phyloP scores from a whole-genome alignment of 148 eudicot species.

The Polygonum maritimum region DNA sequence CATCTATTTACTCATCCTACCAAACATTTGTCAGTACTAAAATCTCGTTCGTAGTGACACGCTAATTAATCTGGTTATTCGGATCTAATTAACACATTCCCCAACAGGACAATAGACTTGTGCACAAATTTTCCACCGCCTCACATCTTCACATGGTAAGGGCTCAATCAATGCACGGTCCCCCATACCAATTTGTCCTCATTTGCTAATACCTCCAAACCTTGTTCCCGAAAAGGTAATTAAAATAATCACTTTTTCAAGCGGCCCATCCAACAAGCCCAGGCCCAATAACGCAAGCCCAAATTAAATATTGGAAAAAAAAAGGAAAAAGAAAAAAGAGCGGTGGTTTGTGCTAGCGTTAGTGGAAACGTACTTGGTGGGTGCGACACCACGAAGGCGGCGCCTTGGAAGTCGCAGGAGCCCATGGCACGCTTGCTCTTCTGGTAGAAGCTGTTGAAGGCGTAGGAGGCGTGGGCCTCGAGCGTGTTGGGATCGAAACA shows the following conservation, averaged over 20 bases:
- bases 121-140: conserved; percentile 2
- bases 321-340: background rate
- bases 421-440: conserved; percentile 52
- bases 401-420: conserved; percentile 75
- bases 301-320: background rate
- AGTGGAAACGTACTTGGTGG: conserved; percentile 57
- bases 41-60: background rate
- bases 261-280: background rate
- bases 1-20: background rate
- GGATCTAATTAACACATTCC: conserved; percentile 4
- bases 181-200: background rate
- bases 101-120: background rate
- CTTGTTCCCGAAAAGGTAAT: background rate
- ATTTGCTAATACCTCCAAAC: background rate
- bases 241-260: background rate
- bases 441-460: conserved; percentile 88
- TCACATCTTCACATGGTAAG: background rate
- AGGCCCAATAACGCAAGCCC: background rate
- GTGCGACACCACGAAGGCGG: conserved; percentile 52
- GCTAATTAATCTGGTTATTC: background rate
- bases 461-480: conserved; percentile 81
- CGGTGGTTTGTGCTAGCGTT: background rate
- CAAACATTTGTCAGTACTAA: background rate
- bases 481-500: conserved; percentile 86
- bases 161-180: background rate